Percentiles rank a stretch among this genome's conserved stretches.
These are phyloP conservation scores for Candida methanosorbosa DNA, from an alignment of 805 yeast species.

Conservation along the genomic window DNA sequence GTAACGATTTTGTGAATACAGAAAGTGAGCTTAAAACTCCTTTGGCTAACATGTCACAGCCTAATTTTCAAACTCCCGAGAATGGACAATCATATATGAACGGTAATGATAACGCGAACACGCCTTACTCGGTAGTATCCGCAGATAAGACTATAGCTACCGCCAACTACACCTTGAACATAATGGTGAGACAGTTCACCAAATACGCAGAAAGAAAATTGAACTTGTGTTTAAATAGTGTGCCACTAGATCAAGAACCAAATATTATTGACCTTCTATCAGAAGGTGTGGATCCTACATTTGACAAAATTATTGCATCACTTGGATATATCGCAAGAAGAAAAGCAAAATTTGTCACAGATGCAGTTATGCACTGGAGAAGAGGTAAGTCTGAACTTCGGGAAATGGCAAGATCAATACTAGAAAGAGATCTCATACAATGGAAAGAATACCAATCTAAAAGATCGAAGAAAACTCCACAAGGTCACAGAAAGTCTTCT, in stretches of 20 bases:
- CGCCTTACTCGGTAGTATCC: not conserved
- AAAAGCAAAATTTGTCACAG: conserved; percentile 93
- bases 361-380: conserved; percentile 98
- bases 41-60: not conserved
- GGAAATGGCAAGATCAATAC: conserved; percentile 46
- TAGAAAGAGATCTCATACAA: conserved; percentile 28
- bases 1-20: not conserved
- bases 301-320: conserved; percentile 79
- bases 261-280: conserved; percentile 71
- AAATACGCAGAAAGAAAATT: conserved; percentile 87
- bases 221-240: conserved; percentile 55
- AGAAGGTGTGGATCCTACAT: conserved; percentile 78
- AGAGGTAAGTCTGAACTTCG: conserved; percentile 87
- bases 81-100: no score
- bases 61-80: conserved; percentile 1
- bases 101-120: conserved; percentile 3
- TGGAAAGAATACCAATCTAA: conserved; percentile 14
- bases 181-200: conserved; percentile 90
- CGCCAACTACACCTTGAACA: conserved; percentile 82
- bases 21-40: not conserved
- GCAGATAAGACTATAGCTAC: conserved; percentile 48
- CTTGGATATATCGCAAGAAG: conserved; percentile 85
- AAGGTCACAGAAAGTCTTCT: conserved; percentile 13
- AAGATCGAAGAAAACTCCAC: not conserved
- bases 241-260: conserved; percentile 64